Evolutionary conservation across 1,139 yeast genomes (phyloP), one percentile per base, ranked within the genome.

Genomic region (Saccharomyces hybrid): DNA sequence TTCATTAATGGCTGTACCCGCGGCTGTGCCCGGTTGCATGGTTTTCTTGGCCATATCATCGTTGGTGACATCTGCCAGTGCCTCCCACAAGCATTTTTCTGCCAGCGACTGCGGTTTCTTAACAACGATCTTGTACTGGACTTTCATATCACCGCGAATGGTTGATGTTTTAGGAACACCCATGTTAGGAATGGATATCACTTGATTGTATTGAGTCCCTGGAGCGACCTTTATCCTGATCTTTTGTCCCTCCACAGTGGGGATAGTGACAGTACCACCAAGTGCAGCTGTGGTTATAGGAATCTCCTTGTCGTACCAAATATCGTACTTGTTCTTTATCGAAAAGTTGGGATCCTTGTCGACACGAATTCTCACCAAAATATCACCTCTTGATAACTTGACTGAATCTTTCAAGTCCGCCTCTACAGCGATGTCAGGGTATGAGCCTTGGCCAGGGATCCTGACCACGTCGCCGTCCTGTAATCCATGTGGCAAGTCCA

Each of bases 251-350:
- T 85, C 90, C 38, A 93, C 79, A 0, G 98, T 91, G 42, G 98
- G 98, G 13, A 93, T 83, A 49, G 85, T 81, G 29, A 93, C 80
- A 53, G 82, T 84, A 38, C 99, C 99, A 56, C 99, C 99, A 51
- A 93, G 76, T 0, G 96, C 93, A 2, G 99, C 99, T 0, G 99
- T 93, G 1, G 99, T 93, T 84, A 90, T 88, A 50, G 95, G 85
- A 54, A 93, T 83, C 49, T 82, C 82, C 52, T 84, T 82, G 41
- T 77, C 75, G 64, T 82, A 79, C 55, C 86, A 70, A 58, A 93
- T 77, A 48, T 86, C 86, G 41, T 64, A 64, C 49, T 67, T 68
- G 58, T 68, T 61, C 31, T 75, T 76, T 53, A 96, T 79, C 50
- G 76, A 75, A 71, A 91, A 93, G 38, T 76, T 71, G 34, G 84